Evolutionary conservation across 495 filamentous ascomycete species (phyloP), one percentile per base, ranked within the genome.

Genomic region (Aspergillus sclerotioniger): DNA sequence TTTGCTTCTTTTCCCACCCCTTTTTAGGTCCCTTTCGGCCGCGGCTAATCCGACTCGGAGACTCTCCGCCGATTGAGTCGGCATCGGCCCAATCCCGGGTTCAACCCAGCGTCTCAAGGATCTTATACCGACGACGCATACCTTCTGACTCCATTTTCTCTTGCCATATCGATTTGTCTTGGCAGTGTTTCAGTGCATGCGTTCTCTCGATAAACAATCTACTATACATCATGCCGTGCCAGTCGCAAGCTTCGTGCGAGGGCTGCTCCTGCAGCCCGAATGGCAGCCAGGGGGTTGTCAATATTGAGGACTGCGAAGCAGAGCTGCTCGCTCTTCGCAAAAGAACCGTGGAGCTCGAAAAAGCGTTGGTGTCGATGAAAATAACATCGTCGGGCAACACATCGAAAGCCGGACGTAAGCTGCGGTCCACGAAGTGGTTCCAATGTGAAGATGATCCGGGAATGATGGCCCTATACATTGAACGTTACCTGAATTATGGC

Each of bases 401-500:
- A 4, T 54, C 62, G 15, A 62, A 45, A 15, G 44, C 54, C 10
- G 62, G 67, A 32, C 70, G 68, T 37, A 74, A 67, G 49, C 65
- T 81, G 28, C 76, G 79, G 6, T 82, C 79, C 8, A 61, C 77
- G 1, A 66, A 70, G 29, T 82, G 79, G 79, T 79, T 82, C 58
- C 73, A 76, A 49, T 71, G 69, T 33, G 66, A 74, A 53, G 70
- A 63, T 46, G 72, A 82, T 53, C 71, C 76, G 16, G 79, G 71
- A 45, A 83, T 84, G 75, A 76, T 74, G 28, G 71, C 79, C 0
- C 56, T 81, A 13, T 83, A 83, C 54, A 74, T 81, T 53, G 80
- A 83, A 60, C 72, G 80, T n/a, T 82, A 82, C 49, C 72, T 82
- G 53, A 83, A 82, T 61, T 83, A 78, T 46, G 80, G 80, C 3